Percentiles rank a stretch among this genome's conserved stretches.
phyloP scores from a whole-genome alignment of 805 yeast genomes.

The Yamadazyma tumulicola region DNA sequence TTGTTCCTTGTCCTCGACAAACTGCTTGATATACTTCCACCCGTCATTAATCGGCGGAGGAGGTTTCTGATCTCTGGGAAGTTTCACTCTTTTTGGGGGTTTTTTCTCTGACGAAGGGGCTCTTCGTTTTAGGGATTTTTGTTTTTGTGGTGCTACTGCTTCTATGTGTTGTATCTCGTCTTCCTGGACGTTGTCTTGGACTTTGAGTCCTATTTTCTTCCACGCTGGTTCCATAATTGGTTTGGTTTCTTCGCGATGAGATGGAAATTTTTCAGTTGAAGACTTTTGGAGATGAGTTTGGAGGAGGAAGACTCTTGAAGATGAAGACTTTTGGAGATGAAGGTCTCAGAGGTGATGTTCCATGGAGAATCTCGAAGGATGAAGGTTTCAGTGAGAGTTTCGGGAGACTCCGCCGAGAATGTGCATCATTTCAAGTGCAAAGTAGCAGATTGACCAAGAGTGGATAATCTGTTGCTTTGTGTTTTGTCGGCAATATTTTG shows the following conservation, averaged over 20 bases:
- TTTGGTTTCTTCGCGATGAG: conserved; percentile 4
- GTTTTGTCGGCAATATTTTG: conserved; percentile 12
- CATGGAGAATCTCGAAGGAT: too few relatives aligned
- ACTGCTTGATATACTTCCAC: conserved; percentile 59
- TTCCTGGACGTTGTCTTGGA: conserved; percentile 46
- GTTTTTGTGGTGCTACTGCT: conserved; percentile 28
- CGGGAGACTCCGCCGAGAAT: too few relatives aligned
- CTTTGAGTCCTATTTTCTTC: conserved; percentile 72
- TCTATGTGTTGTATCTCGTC: conserved; percentile 43
- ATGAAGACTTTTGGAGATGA: too few relatives aligned
- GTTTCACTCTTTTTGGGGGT: conserved; percentile 65
- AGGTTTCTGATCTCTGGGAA: conserved; percentile 63
- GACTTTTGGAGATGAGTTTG: neutral
- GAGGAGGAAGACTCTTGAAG: too few relatives aligned
- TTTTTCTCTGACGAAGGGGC: conserved; percentile 33
- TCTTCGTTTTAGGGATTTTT: conserved; percentile 22
- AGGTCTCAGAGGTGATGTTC: too few relatives aligned
- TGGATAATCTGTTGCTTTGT: neutral
- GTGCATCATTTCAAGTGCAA: too few relatives aligned
- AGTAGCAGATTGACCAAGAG: too few relatives aligned
- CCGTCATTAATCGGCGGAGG: conserved; percentile 81
- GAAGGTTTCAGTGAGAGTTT: too few relatives aligned
- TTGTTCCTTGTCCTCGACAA: conserved; percentile 47
- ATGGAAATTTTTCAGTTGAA: conserved; percentile 1
- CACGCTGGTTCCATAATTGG: conserved; percentile 58